Base-by-base conservation (phyloP, 345 rosid genomes). In the Psidium friedrichsthalianum region DNA sequence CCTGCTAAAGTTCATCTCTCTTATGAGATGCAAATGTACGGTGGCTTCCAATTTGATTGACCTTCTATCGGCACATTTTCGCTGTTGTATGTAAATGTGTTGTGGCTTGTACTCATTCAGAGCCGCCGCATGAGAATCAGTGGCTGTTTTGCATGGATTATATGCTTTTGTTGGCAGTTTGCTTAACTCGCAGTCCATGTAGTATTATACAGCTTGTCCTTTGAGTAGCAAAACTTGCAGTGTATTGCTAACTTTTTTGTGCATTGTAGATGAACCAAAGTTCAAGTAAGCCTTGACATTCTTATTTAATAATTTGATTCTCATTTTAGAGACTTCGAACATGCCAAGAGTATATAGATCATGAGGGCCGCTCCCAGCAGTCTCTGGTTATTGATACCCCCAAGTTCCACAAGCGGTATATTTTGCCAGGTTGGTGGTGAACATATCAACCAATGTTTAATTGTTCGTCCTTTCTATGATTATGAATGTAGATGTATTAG, bases 331-430 rank as follows among this genome's bases (percentile, higher is more conserved):
- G 99, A 91, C 89, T 96, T 80, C 86, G 94, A 61, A 94, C 95
- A 51, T 95, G 98, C 89, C 97, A 93, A 89, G 96, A 94, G 89
- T 96, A 93, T 85, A 92, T 95, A 80, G 98, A 95, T 89, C 97
- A 90, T 25, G 98, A 95, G 87, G 98, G 99, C 81, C 86, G 94
- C 74, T 91, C 98, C 9, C 95, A 95, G 84, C 98, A 95, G 89
- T 95, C 98, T 57, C 89, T 90, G 52, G 93, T 93, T 85, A 96
- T 95, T 82, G 87, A 93, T 83, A 95, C 97, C 53, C 98, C 99
- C n/a, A 94, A 93, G 89, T 96, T 89, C 90, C 96, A 93, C 87
- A 96, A 95, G 86, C 93, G 95, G 8, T 96, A 95, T 92, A 91
- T 95, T 84, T 92, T 95, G 89, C 99, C 98, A 83, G 98, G 24